Conservation (phyloP, 768 basidiomycete species). For the Hericium rajendrae region DNA sequence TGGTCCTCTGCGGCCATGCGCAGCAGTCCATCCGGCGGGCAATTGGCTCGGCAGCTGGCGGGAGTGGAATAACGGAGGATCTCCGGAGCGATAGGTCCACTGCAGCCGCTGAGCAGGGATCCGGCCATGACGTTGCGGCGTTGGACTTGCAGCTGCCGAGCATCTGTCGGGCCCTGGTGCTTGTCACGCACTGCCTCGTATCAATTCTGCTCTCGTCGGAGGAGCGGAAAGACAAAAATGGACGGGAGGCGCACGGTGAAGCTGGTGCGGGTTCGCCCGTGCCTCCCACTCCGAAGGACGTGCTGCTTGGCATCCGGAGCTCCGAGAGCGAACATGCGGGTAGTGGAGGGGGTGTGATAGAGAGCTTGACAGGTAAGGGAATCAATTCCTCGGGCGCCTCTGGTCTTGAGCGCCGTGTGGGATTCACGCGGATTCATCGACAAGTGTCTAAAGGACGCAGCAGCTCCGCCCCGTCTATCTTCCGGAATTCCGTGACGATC, state of each 20-base stretch:
- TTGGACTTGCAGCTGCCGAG: conserved; percentile 10
- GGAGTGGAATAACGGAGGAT: background rate
- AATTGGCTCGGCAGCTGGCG: background rate
- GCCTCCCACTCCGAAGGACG: background rate
- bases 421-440: background rate
- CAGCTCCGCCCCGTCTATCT: background rate
- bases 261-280: background rate
- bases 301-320: conserved; percentile 2
- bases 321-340: conserved; percentile 4
- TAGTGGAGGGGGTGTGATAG: background rate
- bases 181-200: conserved; percentile 9
- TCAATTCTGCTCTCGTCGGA: conserved; percentile 7
- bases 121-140: background rate
- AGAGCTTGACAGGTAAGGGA: background rate
- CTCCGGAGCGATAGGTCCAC: background rate
- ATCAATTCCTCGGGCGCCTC: background rate
- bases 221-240: background rate
- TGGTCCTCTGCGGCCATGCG: background rate
- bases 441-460: background rate
- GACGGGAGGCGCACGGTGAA: background rate
- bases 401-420: background rate
- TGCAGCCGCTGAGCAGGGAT: background rate
- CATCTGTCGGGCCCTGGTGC: conserved; percentile 9
- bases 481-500: background rate
- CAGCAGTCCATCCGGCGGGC: conserved; percentile 8